These are phyloP conservation scores for Venustampulla echinocandica DNA, from an alignment of 495 filamentous ascomycete species.

Conservation along the genomic window DNA sequence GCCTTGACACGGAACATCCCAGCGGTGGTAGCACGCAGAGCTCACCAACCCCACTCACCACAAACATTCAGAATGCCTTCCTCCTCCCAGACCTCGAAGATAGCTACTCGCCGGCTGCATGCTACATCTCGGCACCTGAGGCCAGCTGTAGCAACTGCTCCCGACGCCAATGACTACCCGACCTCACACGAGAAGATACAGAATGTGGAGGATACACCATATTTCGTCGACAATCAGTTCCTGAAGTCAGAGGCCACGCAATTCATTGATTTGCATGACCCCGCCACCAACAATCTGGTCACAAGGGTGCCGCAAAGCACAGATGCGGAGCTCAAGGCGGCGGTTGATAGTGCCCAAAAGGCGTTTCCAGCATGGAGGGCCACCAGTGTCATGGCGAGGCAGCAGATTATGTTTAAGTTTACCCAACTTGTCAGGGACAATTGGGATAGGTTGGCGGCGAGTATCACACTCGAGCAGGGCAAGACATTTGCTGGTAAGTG, in stretches of 20 bases:
- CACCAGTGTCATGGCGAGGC: constrained; percentile 73
- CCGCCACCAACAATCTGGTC: constrained; percentile 95
- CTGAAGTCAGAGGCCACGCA: constrained; percentile 60
- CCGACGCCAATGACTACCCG: constrained; percentile 61
- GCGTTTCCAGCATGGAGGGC: constrained; percentile 84
- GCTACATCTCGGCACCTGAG: constrained; percentile 52
- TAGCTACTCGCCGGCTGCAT: constrained; percentile 38
- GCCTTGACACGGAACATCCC: constrained; percentile 14
- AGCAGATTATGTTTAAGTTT: constrained; percentile 98
- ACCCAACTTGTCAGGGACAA: constrained; percentile 81
- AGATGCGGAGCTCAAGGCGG: constrained; percentile 77
- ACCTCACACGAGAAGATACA: constrained; percentile 73
- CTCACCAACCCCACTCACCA: constrained; percentile 8
- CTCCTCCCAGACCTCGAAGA: constrained; percentile 17
- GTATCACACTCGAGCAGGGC: constrained; percentile 95
- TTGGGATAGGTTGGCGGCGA: constrained; percentile 92
- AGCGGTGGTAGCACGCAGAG: constrained; percentile 15
- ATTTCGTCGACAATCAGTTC: constrained; percentile 91
- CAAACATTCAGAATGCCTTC: constrained; percentile 20
- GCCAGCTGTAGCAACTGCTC: constrained; percentile 40
- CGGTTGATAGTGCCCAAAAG: constrained; percentile 77
- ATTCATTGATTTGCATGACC: constrained; percentile 92
- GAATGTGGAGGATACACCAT: constrained; percentile 69
- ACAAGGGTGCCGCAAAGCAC: constrained; percentile 97
- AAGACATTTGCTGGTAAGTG: constrained; percentile 71